phyloP scores from a whole-genome alignment of 1,139 yeast genomes.

The Pneumocystis jirovecii region DNA sequence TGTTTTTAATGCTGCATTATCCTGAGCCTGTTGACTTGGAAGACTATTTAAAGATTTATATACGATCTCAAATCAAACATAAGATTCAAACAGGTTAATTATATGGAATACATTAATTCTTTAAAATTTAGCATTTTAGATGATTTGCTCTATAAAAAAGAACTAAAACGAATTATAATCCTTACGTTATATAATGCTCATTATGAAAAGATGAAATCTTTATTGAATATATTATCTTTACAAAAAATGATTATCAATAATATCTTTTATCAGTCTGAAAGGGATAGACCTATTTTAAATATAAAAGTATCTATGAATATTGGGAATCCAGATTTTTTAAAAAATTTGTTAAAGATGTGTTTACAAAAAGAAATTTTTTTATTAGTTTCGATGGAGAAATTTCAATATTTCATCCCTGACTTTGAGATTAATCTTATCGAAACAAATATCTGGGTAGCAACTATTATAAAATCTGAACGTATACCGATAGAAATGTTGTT shows the following conservation, averaged over 20 bases:
- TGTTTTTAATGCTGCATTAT: neutral
- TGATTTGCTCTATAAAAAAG: neutral
- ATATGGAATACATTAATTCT: neutral
- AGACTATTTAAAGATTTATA: neutral
- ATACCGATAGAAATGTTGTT: neutral
- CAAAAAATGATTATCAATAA: neutral
- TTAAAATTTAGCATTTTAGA: neutral
- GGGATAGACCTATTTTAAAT: neutral
- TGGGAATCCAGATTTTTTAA: neutral
- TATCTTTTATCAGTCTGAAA: neutral
- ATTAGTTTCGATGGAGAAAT: neutral
- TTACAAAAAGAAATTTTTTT: neutral
- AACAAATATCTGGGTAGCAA: neutral
- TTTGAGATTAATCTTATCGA: neutral
- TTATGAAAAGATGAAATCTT: neutral
- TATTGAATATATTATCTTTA: neutral
- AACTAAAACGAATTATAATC: neutral
- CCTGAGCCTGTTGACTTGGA: neutral
- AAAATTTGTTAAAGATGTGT: neutral
- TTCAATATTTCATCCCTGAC: neutral
- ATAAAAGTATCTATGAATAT: neutral
- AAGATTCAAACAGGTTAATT: neutral
- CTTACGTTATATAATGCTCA: neutral
- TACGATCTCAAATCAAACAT: neutral
- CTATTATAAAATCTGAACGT: neutral